Percentiles rank a stretch among this genome's conserved stretches.
These are phyloP conservation scores for Cercospora zeae-maydis DNA, from an alignment of 2,329 filamentous ascomycete genomes.

Conservation along the genomic window DNA sequence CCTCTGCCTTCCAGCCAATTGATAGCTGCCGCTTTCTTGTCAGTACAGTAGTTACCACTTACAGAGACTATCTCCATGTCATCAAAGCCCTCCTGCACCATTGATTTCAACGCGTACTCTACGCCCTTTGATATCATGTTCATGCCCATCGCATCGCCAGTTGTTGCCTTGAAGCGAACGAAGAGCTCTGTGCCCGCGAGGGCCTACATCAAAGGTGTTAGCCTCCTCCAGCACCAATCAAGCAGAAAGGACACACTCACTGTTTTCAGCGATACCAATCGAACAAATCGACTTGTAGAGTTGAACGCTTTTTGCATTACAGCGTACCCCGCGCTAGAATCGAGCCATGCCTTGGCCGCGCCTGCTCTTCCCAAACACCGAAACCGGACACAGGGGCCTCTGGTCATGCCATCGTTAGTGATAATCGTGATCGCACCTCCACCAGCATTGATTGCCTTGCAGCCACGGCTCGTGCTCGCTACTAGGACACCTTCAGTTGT, in stretches of 20 bases:
- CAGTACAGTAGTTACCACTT: conserved; percentile 95
- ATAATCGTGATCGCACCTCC: conserved; percentile 89
- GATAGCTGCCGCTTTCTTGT: conserved; percentile 97
- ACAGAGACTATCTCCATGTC: conserved; percentile 95
- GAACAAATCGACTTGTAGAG: conserved; percentile 90
- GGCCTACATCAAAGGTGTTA: conserved; percentile 41
- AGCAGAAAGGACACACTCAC: background rate
- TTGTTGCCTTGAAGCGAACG: conserved; percentile 97
- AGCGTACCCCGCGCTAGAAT: conserved; percentile 78
- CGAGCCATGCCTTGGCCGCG: conserved; percentile 92
- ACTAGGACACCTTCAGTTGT: conserved; percentile 97
- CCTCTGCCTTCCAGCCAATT: conserved; percentile 99
- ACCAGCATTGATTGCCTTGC: conserved; percentile 96
- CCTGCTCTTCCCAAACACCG: conserved; percentile 85
- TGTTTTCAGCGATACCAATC: conserved; percentile 85
- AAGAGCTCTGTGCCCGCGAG: conserved; percentile 94
- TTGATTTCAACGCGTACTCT: conserved; percentile 84
- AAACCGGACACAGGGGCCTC: conserved; percentile 89
- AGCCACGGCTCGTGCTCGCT: conserved; percentile 85
- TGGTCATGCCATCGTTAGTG: conserved; percentile 94
- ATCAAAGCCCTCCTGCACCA: conserved; percentile 87
- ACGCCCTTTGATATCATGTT: conserved; percentile 99
- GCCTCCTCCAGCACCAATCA: background rate
- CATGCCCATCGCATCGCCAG: conserved; percentile 99
- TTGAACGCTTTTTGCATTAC: conserved; percentile 92